Percentiles rank a stretch among this genome's conserved stretches.
Conservation (phyloP, 208 protist species). For the Leptomonas pyrrhocoris region DNA sequence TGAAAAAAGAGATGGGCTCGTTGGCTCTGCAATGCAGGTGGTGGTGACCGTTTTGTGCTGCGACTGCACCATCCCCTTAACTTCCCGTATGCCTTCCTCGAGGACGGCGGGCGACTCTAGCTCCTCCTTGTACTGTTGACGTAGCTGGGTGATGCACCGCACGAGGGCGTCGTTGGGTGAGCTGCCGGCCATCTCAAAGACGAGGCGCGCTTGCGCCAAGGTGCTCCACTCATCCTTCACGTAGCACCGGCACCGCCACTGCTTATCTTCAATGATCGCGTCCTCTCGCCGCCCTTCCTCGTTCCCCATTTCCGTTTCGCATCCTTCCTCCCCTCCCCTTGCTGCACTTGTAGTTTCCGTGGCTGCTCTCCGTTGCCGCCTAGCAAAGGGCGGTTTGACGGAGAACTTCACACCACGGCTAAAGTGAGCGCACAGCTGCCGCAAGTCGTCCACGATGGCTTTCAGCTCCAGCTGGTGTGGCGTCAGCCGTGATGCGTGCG, state of each 20-base stretch:
- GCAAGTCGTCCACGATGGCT: slow-evolving; percentile 73
- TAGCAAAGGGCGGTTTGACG: slow-evolving; percentile 58
- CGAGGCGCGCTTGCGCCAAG: slow-evolving; percentile 49
- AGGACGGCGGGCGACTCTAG: slow-evolving; percentile 57
- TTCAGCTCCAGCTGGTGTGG: slow-evolving; percentile 79
- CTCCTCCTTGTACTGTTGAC: slow-evolving; percentile 53
- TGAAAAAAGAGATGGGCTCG: background rate
- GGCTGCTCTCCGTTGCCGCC: background rate
- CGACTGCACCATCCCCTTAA: slow-evolving; percentile 44
- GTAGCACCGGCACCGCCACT: slow-evolving; percentile 84
- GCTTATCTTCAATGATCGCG: slow-evolving; percentile 1
- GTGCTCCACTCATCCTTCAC: slow-evolving; percentile 85
- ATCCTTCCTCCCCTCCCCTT: background rate
- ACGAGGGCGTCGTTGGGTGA: slow-evolving; percentile 66
- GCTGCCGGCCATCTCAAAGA: slow-evolving; percentile 44
- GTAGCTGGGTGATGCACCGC: slow-evolving; percentile 61
- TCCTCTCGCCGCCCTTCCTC: slow-evolving; percentile 4
- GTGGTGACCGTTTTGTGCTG: slow-evolving; percentile 34
- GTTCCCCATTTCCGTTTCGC: background rate
- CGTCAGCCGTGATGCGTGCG: slow-evolving; percentile 22
- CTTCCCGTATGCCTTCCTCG: slow-evolving; percentile 71
- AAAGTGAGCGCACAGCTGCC: slow-evolving; percentile 75
- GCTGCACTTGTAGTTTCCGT: background rate
- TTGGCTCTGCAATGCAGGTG: slow-evolving; percentile 14
- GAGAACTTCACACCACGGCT: slow-evolving; percentile 80